Evolutionary conservation across 495 filamentous ascomycete genomes (phyloP), one percentile per base, ranked within the genome.

Genomic region (Saxophila tyrrhenica): DNA sequence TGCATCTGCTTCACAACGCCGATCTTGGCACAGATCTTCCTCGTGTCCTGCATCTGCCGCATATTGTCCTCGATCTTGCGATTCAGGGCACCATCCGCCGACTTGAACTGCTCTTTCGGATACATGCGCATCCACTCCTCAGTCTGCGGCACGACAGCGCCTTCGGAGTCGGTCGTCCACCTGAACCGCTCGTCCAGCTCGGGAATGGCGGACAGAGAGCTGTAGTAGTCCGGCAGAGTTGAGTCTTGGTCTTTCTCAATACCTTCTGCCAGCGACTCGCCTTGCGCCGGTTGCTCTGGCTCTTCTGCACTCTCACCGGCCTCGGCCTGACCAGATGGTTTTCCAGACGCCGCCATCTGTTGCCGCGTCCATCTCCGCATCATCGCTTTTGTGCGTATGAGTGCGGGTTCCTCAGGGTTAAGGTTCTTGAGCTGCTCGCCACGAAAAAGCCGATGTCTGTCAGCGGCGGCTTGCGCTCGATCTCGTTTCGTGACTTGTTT

Each of bases 1-100:
- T 97, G 94, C 92, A 99, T 99, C 72, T 99, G 92, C 75, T 97
- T 99, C 65, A 99, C 89, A 55, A 99, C 85, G 25, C 87, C 82
- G 64, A 97, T 90, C 68, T 97, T 97, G 2, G 89, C 89, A 65
- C 87, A 94, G 11, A 99, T 78, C 67, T 96, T 97, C 60, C 94
- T 76, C 0, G 92, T 97, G 55, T 96, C 91, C 67, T 99, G 92
- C 83, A 97, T 89, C 64, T 96, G 89, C 39, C 79, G 78, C 73
- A 97, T 85, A 61, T 99, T 99, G 49, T 81, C 81, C 56, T 94
- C 86, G 63, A 99, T 79, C 65, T 82, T 90, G 49, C 75, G 75
- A n/a, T 85, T 78, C 23, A 99, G 65, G 45, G 70, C 74, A 64
- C 89, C 88, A 25, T 84, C 75, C 3, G 88, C 84, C n/a, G 90